Evolutionary conservation across 306 rosid genomes (phyloP), one percentile per base, ranked within the genome.

Genomic region (Trifolium fragiferum): DNA sequence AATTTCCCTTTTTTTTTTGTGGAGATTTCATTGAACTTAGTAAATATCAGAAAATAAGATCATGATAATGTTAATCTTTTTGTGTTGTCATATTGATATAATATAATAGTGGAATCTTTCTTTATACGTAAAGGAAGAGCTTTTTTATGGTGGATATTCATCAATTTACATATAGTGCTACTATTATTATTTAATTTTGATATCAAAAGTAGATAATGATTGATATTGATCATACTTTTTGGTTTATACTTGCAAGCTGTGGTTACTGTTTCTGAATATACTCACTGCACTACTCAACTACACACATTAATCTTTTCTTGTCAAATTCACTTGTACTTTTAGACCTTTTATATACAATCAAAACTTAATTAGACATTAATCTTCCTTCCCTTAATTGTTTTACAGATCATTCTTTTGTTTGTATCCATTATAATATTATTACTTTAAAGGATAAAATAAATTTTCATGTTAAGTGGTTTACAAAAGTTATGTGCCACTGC

Each of bases 141-240:
- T 23, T 58, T 75, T 75, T 76, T 19, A 16, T 40, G 4, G 54
- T 80, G 75, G 49, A 47, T 80, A 18, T 68, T 49, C 47, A 14
- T 27, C 53, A 5, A 57, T 16, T 27, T 19, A 14, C 3, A 49
- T 2, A 27, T 14, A 63, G 75, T 74, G 55, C 27, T 62, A 46
- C 19, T 11, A 47, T 54, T 65, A 21, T 12, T 51, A 37, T 14
- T 49, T 44, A 40, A 49, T 54, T 37, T 10, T 19, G 14, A 30
- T 63, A 13, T 53, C 9, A 71, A 51, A 78, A 72, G 35, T 50
- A 64, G 21, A 65, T 51, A 18, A 19, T 15, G 51, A 63, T 51
- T 38, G 25, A 33, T 11, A 32, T 60, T 30, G 74, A n/a, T 41
- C 19, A 59, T 8, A 20, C 51, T 9, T 68, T 68, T 57, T 46